phyloP scores from a whole-genome alignment of 805 yeast species.

The Spathaspora girioi region DNA sequence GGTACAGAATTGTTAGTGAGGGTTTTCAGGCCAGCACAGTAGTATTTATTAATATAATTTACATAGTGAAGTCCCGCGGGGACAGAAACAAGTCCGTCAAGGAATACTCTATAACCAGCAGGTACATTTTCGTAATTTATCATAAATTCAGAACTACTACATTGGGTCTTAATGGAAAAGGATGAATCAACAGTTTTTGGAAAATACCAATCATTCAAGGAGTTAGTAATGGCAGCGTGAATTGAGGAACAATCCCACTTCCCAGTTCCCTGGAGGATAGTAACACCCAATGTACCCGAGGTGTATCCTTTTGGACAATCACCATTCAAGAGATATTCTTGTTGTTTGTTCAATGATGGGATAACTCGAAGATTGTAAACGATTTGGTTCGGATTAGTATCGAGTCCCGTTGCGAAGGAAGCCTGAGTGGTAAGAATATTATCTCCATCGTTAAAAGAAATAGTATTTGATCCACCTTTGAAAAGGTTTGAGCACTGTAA shows the following conservation, averaged over 20 bases:
- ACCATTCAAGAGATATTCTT: conserved; percentile 10
- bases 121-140: conserved; percentile 19
- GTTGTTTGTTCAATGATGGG: conserved; percentile 11
- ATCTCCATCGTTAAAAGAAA: conserved; percentile 14
- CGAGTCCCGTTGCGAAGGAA: conserved; percentile 5
- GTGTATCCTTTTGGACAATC: conserved; percentile 18
- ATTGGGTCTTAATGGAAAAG: conserved; percentile 11
- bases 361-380: conserved; percentile 3
- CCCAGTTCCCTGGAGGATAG: background rate
- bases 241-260: conserved; percentile 15
- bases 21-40: conserved; percentile 6
- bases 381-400: conserved; percentile 1
- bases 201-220: conserved; percentile 18
- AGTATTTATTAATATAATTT: background rate
- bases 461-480: conserved; percentile 17
- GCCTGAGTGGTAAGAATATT: conserved; percentile 10
- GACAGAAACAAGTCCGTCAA: conserved; percentile 9
- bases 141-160: conserved; percentile 7
- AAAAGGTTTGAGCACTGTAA: conserved; percentile 14
- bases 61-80: background rate
- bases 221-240: conserved; percentile 15
- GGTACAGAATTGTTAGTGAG: conserved; percentile 10
- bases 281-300: conserved; percentile 20
- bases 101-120: conserved; percentile 24
- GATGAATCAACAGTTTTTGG: conserved; percentile 11